Base-by-base conservation (phyloP, 768 basidiomycete genomes). In the Postia placenta region DNA sequence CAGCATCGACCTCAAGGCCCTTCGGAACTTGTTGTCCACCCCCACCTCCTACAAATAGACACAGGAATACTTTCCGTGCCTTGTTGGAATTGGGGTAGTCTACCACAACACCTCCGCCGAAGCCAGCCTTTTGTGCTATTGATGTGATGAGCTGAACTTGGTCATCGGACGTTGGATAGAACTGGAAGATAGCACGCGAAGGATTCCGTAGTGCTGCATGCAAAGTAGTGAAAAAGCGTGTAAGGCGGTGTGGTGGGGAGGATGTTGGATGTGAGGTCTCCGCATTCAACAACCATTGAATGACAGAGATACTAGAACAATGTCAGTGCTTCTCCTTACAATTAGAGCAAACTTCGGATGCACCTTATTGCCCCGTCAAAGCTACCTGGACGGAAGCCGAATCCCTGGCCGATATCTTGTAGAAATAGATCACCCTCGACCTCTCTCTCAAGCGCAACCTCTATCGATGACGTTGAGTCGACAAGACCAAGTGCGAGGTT, bases 311-410 rank as follows among this genome's bases (percentile, higher is more conserved):
- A 62, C 95, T 98, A 40, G 44, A 38, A 37, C 49, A 40, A 27
- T 20, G n/a, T 39, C n/a, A n/a, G n/a, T n/a, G n/a, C n/a, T n/a
- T n/a, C n/a, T n/a, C n/a, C n/a, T n/a, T n/a, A n/a, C n/a, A n/a
- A n/a, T n/a, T n/a, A n/a, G n/a, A n/a, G n/a, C n/a, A n/a, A n/a
- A n/a, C n/a, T n/a, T n/a, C n/a, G n/a, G n/a, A n/a, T n/a, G 27
- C 30, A 87, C 93, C 93, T 95, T 61, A 99, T 98, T 5, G 92
- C 94, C 35, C 95, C 96, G 64, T 99, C 96, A 64, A 99, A 98
- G 54, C 88, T 87, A 52, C 95, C 96, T 49, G 96, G 90, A 35
- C 96, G 79, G 67, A 96, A 99, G 5, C 94, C 93, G 60, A 98
- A 89, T 0, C 96, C 96, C 64, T 99, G 96, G 0, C 96, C 96